These are phyloP conservation scores for Cercis canadensis DNA, from an alignment of 306 rosid genomes.

Conservation along the genomic window DNA sequence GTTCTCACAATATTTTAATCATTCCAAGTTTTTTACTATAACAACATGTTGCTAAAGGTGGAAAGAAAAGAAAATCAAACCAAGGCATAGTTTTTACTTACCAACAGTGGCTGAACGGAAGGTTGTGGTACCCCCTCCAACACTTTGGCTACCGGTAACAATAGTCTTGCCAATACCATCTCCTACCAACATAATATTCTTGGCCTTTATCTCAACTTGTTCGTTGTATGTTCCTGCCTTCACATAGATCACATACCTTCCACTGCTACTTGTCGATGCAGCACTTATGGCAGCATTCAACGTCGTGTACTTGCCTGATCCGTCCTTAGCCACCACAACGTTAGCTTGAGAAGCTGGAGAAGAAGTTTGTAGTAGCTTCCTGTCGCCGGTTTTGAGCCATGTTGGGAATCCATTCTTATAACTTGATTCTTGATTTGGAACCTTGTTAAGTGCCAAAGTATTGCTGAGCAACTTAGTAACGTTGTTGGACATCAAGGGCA, in stretches of 20 bases:
- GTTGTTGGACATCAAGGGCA: conserved; percentile 47
- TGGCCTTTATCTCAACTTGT: no score
- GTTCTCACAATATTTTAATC: no score
- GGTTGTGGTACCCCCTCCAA: no score
- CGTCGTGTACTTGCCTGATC: conserved; percentile 57
- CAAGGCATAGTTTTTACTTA: no score
- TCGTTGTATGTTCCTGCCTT: conserved; percentile 54
- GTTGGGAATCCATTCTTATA: conserved; percentile 45
- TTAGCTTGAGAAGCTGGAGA: conserved; percentile 41
- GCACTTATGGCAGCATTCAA: conserved; percentile 42
- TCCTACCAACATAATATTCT: no score
- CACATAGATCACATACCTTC: conserved; percentile 57
- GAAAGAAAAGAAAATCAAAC: no score
- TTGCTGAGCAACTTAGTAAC: conserved; percentile 58
- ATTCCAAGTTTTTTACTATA: no score
- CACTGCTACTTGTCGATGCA: conserved; percentile 34
- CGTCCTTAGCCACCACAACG: conserved; percentile 58
- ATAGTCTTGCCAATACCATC: no score
- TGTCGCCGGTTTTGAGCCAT: conserved; percentile 56
- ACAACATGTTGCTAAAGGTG: no score
- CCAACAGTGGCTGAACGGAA: no score
- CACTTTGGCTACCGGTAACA: no score
- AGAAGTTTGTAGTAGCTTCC: conserved; percentile 54
- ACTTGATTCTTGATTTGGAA: background rate
- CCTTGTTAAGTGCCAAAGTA: conserved; percentile 49